Base-by-base conservation (phyloP, 176 grass and related monocot species). In the Microstegium vimineum region DNA sequence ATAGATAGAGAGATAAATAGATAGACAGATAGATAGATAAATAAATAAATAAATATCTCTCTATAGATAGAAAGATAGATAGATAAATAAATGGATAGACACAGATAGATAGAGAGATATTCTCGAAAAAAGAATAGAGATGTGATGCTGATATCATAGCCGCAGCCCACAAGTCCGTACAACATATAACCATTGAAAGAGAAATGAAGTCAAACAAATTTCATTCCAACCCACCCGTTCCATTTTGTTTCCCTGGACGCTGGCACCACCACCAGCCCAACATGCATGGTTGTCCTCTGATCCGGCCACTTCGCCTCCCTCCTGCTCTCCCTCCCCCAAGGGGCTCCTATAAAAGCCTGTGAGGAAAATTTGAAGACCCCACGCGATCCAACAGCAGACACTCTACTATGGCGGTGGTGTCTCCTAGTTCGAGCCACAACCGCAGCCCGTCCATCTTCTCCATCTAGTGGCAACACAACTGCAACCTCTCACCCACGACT, bases 401-500 rank as follows among this genome's bases (percentile, higher is more conserved):
- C 65, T 40, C 80, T 47, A 16, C 14, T 71, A 85, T 85, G 68
- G 62, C 49, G 51, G 40, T 51, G 10, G 1, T 31, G 51, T 54
- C 51, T 54, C 22, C 51, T 54, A 22, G 18, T 66, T 72, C 17
- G 43, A 71, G 38, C 40, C 32, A 42, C 26, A 42, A 60, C 5
- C 20, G 43, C 45, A 4, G 52, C 22, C n/a, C 76, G 74, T 64
- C 63, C 82, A 61, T n/a, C n/a, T n/a, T 26, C 63, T 54, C 14
- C 82, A 34, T 51, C 71, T 36, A 81, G 77, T n/a, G 71, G 62
- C 81, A 68, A 49, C 32, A 30, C 82, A n/a, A 69, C 63, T 77
- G 49, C 78, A 89, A 71, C 82, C 77, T 71, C 82, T 69, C 82
- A 89, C 82, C 62, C 70, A 81, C 82, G 76, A 25, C 69, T 31